Evolutionary conservation across 306 rosid species (phyloP), one percentile per base, ranked within the genome.

Genomic region (Lagenaria siceraria): DNA sequence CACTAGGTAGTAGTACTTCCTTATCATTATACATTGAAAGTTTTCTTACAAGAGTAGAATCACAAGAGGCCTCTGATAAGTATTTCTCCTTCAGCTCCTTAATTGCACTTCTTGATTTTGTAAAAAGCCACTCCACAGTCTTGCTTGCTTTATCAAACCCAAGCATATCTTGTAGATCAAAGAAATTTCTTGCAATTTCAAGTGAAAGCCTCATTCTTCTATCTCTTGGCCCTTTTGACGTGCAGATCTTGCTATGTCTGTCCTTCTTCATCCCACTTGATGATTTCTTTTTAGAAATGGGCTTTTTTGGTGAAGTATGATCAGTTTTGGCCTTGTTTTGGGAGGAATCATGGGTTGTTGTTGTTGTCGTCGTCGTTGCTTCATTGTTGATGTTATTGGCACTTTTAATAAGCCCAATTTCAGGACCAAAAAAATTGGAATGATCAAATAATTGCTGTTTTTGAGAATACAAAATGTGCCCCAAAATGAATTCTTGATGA

Each of bases 201-300:
- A 88, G 86, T 4, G 91, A 88, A 48, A 88, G 77, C 82, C 91
- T 80, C 91, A 88, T 88, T 64, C 91, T 63, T 22, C 91, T 63
- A 49, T 85, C 91, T 74, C 91, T 80, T 0, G 85, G 87, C 38
- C 91, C 91, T 70, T 80, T 85, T 5, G 87, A 88, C 1, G 91
- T 88, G 76, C 64, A 80, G 86, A 88, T 88, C 86, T 88, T 88
- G 83, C 91, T 88, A 77, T 88, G 91, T 38, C 91, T 79, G 75
- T 85, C 89, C 62, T 88, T 87, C 69, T 46, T 46, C 55, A 6
- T 18, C 55, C 2, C 55, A 51, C 21, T 51, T 51, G 55, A 46
- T 4, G 87, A 85, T 48, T 86, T 85, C 77, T 80, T 66, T n/a
- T 83, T 80, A 18, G 43, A 54, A 66, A 48, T 27, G 10, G 42